Percentiles rank a stretch among this genome's conserved stretches.
phyloP scores from a whole-genome alignment of 192 early-diverging fungal species.

The Coemansia sp. region DNA sequence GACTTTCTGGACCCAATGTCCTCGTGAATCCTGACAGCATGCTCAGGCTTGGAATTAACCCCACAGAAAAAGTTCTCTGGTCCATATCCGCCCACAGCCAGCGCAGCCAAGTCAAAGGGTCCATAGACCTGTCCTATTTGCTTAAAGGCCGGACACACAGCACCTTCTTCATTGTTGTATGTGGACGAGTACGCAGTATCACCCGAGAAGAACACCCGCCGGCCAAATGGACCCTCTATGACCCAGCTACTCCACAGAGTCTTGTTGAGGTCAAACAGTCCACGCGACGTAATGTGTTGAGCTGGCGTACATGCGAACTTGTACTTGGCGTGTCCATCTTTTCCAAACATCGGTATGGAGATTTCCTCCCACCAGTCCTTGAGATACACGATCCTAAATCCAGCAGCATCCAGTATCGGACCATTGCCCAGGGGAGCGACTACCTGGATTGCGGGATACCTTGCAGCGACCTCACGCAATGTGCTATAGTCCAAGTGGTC shows the following conservation, averaged over 20 bases:
- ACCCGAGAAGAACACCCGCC: conserved; percentile 53
- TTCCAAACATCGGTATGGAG: conserved; percentile 1
- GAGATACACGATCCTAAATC: conserved; percentile 60
- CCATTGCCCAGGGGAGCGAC: conserved; percentile 82
- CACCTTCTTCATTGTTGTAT: conserved; percentile 54
- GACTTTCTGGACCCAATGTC: conserved; percentile 68
- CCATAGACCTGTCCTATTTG: conserved; percentile 78
- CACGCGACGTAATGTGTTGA: conserved; percentile 59
- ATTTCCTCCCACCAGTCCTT: conserved; percentile 74
- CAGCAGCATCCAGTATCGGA: conserved; percentile 60
- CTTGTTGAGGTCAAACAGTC: conserved; percentile 64
- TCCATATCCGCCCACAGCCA: conserved; percentile 85
- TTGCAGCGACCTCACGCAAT: conserved; percentile 58
- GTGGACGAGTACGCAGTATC: conserved; percentile 83
- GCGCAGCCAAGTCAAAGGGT: conserved; percentile 72
- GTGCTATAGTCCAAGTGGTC: conserved; percentile 80
- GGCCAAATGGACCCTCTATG: conserved; percentile 46
- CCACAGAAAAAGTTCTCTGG: conserved; percentile 71
- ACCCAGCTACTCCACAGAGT: conserved; percentile 85
- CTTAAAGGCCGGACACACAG: conserved; percentile 81
- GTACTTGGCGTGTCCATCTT: neutral
- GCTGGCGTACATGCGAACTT: conserved; percentile 73
- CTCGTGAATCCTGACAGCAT: conserved; percentile 78
- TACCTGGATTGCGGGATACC: conserved; percentile 58
- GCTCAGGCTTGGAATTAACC: conserved; percentile 77